phyloP scores from a whole-genome alignment of 2,329 filamentous ascomycete genomes.

The Venturia asperata region DNA sequence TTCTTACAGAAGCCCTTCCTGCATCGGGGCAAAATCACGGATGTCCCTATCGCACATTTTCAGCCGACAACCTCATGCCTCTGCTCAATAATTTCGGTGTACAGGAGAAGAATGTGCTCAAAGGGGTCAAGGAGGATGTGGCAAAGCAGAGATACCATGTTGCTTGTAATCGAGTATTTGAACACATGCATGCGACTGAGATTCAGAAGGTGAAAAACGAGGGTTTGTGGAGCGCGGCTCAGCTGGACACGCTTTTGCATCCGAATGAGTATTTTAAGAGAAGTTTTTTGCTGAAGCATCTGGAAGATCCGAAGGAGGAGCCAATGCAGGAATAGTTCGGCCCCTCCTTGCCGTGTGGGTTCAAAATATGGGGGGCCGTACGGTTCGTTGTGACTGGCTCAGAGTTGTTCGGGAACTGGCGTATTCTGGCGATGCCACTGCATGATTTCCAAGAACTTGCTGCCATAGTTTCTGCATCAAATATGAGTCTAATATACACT shows the following conservation, averaged over 20 bases:
- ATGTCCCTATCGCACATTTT: conserved; percentile 94
- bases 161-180: conserved; percentile 94
- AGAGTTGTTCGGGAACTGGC: no score
- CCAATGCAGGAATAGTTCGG: conserved; percentile 15
- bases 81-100: conserved; percentile 75
- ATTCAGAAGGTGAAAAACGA: conserved; percentile 46
- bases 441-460: not conserved
- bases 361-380: not conserved
- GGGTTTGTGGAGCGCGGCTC: conserved; percentile 48
- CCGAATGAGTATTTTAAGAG: conserved; percentile 98
- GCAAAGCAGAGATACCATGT: conserved; percentile 85
- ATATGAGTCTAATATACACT: not conserved
- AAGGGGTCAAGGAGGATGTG: conserved; percentile 81
- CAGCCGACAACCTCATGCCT: conserved; percentile 71
- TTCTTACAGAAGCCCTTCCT: conserved; percentile 80
- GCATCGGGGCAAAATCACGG: conserved; percentile 85
- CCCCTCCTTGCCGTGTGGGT: not conserved
- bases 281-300: conserved; percentile 79
- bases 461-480: not conserved
- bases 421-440: not conserved
- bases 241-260: conserved; percentile 92
- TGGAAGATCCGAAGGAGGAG: conserved; percentile 36
- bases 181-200: conserved; percentile 65
- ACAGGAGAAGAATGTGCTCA: conserved; percentile 66
- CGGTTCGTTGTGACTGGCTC: no score